Evolutionary conservation across 2,329 filamentous ascomycete species (phyloP), one percentile per base, ranked within the genome.

Genomic region (Myrmaecium sp.): DNA sequence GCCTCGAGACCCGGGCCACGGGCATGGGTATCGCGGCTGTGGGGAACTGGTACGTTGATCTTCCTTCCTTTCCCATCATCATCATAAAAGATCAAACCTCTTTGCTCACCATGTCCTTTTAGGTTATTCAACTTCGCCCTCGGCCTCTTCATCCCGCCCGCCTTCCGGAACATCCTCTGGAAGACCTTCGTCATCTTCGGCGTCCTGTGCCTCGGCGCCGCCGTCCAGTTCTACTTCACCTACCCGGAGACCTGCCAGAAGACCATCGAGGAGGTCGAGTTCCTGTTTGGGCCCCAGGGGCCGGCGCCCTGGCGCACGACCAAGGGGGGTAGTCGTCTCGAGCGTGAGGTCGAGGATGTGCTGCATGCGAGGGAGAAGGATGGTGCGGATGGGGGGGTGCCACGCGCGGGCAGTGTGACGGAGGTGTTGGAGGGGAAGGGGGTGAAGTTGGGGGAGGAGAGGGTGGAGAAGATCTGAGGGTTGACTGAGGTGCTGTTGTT

Each of bases 121-220:
- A 55, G 51, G 51, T 36, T 66, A 5, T 67, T 70, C 53, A 72
- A 70, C 45, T 70, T 70, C 39, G 67, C 66, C 0, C 52, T 72
- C 8, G 65, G 63, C 17, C 53, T 69, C 21, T 70, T 67, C 45
- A 59, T 67, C 2, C 68, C 67, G 3, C 60, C 65, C 0, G 65
- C 57, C 1, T 68, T 73, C 47, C 47, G 54, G 25, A 69, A 69
- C 41, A 72, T 72, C 42, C 55, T 53, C 14, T 70, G 60, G 48
- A 60, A 60, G 32, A 49, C 63, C 8, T 65, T 62, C 41, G 55
- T 65, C 21, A 46, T 64, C 14, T 65, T 64, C 32, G 58, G 60
- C 1, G 37, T 46, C 5, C 43, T 65, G 25, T 64, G 59, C 31
- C 31, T 62, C n/a, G 46, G 43, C 2, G 59, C 49, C 5, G 54